Percentiles rank a stretch among this genome's conserved stretches.
Conservation (phyloP, 345 rosid genomes). For the Dimocarpus longan region DNA sequence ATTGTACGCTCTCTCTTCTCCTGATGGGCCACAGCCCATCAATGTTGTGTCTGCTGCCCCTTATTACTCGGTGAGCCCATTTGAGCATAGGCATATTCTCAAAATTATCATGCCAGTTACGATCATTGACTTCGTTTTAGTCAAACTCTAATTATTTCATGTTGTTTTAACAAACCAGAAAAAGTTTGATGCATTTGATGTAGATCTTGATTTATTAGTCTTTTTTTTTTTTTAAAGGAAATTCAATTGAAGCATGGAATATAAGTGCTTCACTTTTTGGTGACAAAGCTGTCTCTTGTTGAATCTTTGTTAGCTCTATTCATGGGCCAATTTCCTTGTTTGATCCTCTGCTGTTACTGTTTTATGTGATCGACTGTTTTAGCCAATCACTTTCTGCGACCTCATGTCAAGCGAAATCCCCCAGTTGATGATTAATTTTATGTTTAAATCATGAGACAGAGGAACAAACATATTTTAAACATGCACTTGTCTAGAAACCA, state of each 20-base stretch:
- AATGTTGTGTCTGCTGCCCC: slow-evolving; percentile 90
- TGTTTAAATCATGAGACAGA: slow-evolving; percentile 33
- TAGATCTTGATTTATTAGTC: slow-evolving; percentile 8
- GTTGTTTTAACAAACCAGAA: not conserved
- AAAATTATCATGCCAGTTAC: too few species aligned
- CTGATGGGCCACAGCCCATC: slow-evolving; percentile 47
- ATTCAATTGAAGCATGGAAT: slow-evolving; percentile 1
- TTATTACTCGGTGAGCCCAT: slow-evolving; percentile 70
- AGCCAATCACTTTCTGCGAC: too few species aligned
- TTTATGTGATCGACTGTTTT: not conserved
- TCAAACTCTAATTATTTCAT: not conserved
- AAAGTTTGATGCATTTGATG: not conserved
- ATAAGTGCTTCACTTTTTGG: not conserved
- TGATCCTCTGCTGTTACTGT: not conserved
- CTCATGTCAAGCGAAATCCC: not conserved
- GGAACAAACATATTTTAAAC: slow-evolving; percentile 67
- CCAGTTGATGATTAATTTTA: not conserved
- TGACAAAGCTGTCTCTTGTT: not conserved
- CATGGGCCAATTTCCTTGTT: not conserved
- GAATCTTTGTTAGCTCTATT: not conserved
- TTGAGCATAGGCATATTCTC: not conserved
- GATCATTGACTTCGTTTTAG: not conserved
- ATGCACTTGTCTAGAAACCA: slow-evolving; percentile 32
- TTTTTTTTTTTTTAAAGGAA: not conserved
- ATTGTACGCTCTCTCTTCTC: slow-evolving; percentile 67